Base-by-base conservation (phyloP, 2,329 filamentous ascomycete species). In the Chrysoporthe cubensis region DNA sequence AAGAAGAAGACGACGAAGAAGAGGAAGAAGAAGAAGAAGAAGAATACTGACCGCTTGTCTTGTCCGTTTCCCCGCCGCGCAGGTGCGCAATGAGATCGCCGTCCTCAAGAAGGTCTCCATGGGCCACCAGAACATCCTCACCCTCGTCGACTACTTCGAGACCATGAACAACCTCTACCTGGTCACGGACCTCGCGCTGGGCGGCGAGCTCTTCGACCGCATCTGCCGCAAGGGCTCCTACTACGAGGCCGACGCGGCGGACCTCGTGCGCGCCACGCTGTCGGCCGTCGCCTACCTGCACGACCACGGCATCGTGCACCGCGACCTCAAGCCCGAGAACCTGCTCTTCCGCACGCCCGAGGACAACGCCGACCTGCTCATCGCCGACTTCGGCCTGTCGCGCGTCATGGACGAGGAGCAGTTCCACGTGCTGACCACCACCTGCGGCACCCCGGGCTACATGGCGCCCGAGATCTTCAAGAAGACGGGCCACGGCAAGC, bases 381-480 rank as follows among this genome's bases (percentile, higher is more conserved):
- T 99, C 77, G 96, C 96, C 70, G 96, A 99, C 78, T 99, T 99
- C 79, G 96, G 96, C 11, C 84, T 99, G 62, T 96, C 91, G 37
- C 89, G 96, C 68, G 97, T 99, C 80, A 98, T 99, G 95, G 96
- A 99, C 76, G 96, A 98, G 80, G 94, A 97, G 80, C 93, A 97
- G 77, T 98, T 98, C 80, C 96, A 98, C 77, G 95, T 98, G 42
- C 83, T 99, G 71, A 99, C 96, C 13, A 99, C 96, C 0, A 99
- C 96, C 1, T 99, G 96, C 78, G 96, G 96, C 69, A 99, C 96
- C 1, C 96, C 96, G 3, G 96, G 96, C 61, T 99, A 99, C 81
- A 99, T 99, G 96, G 96, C 96, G 2, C 96, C 96, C 32, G 96
- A 99, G 79, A 99, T 99, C 75, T 99, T 99, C 83, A 97, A 97